phyloP scores from a whole-genome alignment of 2,329 filamentous ascomycete genomes.

The Paecilomyces sp. region DNA sequence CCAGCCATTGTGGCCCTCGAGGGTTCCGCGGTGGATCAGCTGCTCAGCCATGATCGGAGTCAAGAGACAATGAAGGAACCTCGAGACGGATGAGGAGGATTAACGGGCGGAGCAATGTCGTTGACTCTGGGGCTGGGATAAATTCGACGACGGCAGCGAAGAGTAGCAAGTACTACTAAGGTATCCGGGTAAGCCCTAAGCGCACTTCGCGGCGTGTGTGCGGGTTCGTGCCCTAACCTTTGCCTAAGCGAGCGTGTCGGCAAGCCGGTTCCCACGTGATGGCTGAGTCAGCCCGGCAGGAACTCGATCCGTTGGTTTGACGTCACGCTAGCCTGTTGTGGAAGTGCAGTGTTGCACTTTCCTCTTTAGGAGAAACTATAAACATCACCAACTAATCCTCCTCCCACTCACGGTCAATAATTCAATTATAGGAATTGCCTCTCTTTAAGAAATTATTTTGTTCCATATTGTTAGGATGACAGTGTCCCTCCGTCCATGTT shows the following conservation, averaged over 20 bases:
- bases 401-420: too few species aligned
- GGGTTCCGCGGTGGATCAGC: conserved; percentile 92
- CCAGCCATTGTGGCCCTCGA: conserved; percentile 99
- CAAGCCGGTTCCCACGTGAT: not conserved
- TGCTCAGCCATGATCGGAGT: conserved; percentile 71
- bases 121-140: conserved; percentile 31
- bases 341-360: not conserved
- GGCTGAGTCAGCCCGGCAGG: not conserved
- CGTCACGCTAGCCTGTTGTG: not conserved
- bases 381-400: not conserved
- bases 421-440: too few species aligned
- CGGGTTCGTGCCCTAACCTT: conserved; percentile 13
- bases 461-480: not conserved
- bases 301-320: not conserved
- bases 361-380: not conserved
- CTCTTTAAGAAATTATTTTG: not conserved
- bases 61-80: conserved; percentile 31
- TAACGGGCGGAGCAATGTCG: conserved; percentile 34
- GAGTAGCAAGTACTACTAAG: conserved; percentile 27
- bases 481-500: too few species aligned
- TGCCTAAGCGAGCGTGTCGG: not conserved
- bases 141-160: conserved; percentile 23
- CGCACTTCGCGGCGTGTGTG: conserved; percentile 23
- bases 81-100: conserved; percentile 28
- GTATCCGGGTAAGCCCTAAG: conserved; percentile 33